These are phyloP conservation scores for Hydrangea macrophylla DNA, from an alignment of 148 eudicot genomes.

Conservation along the genomic window DNA sequence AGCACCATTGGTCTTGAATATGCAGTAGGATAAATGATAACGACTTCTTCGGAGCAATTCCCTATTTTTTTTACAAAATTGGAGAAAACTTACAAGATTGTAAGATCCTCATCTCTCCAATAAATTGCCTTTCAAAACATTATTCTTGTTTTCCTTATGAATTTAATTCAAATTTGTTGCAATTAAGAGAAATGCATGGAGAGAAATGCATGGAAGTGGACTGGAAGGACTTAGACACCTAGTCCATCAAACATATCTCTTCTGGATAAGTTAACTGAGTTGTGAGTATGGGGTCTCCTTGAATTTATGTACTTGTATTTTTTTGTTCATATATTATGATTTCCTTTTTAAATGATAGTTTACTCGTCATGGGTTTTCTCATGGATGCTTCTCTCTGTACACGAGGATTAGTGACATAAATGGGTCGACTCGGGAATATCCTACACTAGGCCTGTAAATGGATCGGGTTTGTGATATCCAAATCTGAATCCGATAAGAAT, in stretches of 20 bases:
- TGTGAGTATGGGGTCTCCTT: conserved; percentile 45
- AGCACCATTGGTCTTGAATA: too few relatives aligned
- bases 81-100: conserved; percentile 57
- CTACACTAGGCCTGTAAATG: conserved; percentile 42
- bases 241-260: conserved; percentile 51
- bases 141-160: background rate
- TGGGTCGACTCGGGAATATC: conserved; percentile 49
- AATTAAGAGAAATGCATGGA: too few relatives aligned
- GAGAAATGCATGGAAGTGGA: conserved; percentile 78
- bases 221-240: conserved; percentile 65
- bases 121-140: background rate
- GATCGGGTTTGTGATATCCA: too few relatives aligned
- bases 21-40: too few relatives aligned
- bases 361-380: too few relatives aligned
- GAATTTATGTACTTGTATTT: too few relatives aligned
- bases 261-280: conserved; percentile 36
- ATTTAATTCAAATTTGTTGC: conserved; percentile 8
- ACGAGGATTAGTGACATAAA: conserved; percentile 59
- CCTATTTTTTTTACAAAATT: conserved; percentile 51
- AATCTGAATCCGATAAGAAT: too few relatives aligned
- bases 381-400: too few relatives aligned
- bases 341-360: too few relatives aligned
- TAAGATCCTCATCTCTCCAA: conserved; percentile 31
- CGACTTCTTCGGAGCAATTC: conserved; percentile 53
- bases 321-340: too few relatives aligned